Percentiles rank a stretch among this genome's conserved stretches.
phyloP scores from a whole-genome alignment of 257 asterid genomes.

The Echites panduratus region DNA sequence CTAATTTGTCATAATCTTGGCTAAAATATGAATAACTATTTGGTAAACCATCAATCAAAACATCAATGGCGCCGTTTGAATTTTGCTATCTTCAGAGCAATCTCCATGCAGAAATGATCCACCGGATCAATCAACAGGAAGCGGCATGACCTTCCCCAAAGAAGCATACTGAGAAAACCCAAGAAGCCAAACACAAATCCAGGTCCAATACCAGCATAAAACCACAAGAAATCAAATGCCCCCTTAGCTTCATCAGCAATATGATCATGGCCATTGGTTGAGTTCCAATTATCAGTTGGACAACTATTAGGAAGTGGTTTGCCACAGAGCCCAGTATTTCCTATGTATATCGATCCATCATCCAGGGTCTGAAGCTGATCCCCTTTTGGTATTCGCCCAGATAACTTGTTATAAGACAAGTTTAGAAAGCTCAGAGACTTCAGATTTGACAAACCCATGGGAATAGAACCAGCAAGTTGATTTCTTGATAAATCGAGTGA shows the following conservation, averaged over 20 bases:
- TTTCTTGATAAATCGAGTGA: constrained; percentile 35
- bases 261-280: not conserved
- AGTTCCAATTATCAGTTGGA: not conserved
- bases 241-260: not conserved
- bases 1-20: too few relatives aligned
- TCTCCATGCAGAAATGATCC: too few relatives aligned
- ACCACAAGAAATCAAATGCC: not conserved
- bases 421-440: constrained; percentile 30
- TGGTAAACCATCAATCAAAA: too few relatives aligned
- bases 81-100: too few relatives aligned
- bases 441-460: constrained; percentile 18
- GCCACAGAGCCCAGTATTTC: constrained; percentile 8
- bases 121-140: too few relatives aligned
- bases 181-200: too few relatives aligned
- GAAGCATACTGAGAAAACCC: too few relatives aligned
- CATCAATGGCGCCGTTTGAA: too few relatives aligned
- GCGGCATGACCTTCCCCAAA: too few relatives aligned
- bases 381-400: constrained; percentile 29
- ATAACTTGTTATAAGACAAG: constrained; percentile 24
- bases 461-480: constrained; percentile 25
- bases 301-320: constrained; percentile 1
- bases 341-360: constrained; percentile 8
- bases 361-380: constrained; percentile 26
- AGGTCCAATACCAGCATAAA: too few relatives aligned
- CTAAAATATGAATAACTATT: too few relatives aligned